Evolutionary conservation across 2,329 filamentous ascomycete genomes (phyloP), one percentile per base, ranked within the genome.

Genomic region (Colletotrichum echinochloae): DNA sequence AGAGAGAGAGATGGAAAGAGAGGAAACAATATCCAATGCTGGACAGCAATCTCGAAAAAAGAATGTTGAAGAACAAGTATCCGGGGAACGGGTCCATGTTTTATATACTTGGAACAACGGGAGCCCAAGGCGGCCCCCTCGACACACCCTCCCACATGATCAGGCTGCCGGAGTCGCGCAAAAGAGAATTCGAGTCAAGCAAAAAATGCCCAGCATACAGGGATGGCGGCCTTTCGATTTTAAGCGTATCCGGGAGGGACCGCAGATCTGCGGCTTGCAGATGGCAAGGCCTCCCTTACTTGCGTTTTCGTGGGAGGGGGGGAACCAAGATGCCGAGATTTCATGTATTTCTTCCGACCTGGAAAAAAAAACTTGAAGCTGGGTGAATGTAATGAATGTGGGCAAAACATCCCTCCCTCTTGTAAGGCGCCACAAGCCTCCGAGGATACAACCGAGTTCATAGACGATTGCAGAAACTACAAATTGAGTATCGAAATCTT

Each of bases 381-480:
- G 7, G 39, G 1, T 46, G 20, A 23, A 37, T 37, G n/a, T 7
- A 5, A 23, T 56, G 33, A 26, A 56, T 56, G 12, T 26, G n/a
- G 14, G n/a, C n/a, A n/a, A 56, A 56, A 56, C 20, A 26, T 4
- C 44, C 20, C 8, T 20, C 14, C 33, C 16, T 7, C 20, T 7
- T 49, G 49, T 12, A 33, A 55, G 18, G 39, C 6, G 48, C 41
- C 18, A 30, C 26, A 66, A 70, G 28, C 48, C 60, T 62, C 57
- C 57, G 52, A 16, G 56, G 33, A 26, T 44, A 54, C 26, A 14
- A 26, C 44, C 9, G 57, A 52, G 70, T 14, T 16, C 7, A 3
- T 3, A 18, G 2, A 37, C 14, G 5, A 5, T 16, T 26, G 33
- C 1, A 56, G 9, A 16, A 14, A 18, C 28, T 30, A 26, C n/a